Percentiles rank a stretch among this genome's conserved stretches.
These are phyloP conservation scores for Talaromyces wortmannii DNA, from an alignment of 495 filamentous ascomycete species.

Conservation along the genomic window DNA sequence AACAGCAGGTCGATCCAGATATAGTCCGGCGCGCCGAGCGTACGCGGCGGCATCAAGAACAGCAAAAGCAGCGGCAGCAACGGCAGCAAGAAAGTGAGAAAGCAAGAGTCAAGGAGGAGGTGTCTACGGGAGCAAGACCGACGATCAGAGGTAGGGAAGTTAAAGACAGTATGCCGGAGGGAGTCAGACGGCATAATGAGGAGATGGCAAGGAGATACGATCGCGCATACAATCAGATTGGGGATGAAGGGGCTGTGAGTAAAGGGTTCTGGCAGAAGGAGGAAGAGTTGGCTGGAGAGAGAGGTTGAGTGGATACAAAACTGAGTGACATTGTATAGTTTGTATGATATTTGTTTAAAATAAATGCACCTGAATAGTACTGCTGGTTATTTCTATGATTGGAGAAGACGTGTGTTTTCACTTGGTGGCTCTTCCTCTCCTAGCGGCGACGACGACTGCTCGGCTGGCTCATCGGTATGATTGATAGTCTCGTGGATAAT, in stretches of 20 bases:
- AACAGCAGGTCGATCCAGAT: background rate
- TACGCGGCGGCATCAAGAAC: background rate
- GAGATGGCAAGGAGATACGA: slow-evolving; percentile 30
- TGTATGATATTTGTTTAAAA: background rate
- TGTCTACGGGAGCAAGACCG: slow-evolving; percentile 31
- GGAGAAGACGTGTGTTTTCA: slow-evolving; percentile 40
- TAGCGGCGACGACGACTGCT: background rate
- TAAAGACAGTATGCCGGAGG: slow-evolving; percentile 22
- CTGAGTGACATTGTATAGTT: background rate
- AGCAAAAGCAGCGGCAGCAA: background rate
- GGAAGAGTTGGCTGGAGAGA: background rate
- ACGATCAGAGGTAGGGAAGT: slow-evolving; percentile 22
- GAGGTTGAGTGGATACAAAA: background rate
- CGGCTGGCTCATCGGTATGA: background rate
- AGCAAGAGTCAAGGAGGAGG: background rate
- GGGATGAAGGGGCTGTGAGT: slow-evolving; percentile 23
- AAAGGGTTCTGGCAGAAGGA: slow-evolving; percentile 16
- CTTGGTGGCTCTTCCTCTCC: slow-evolving; percentile 30
- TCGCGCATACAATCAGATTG: slow-evolving; percentile 29
- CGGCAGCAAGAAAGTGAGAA: background rate
- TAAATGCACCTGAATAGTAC: background rate
- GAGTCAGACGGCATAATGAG: slow-evolving; percentile 32
- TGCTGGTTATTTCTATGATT: slow-evolving; percentile 15
- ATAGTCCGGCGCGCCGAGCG: background rate
- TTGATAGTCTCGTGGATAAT: slow-evolving; percentile 18